Percentiles rank a stretch among this genome's conserved stretches.
phyloP scores from a whole-genome alignment of 192 early-diverging fungal genomes.

The Kickxella alabastrina region DNA sequence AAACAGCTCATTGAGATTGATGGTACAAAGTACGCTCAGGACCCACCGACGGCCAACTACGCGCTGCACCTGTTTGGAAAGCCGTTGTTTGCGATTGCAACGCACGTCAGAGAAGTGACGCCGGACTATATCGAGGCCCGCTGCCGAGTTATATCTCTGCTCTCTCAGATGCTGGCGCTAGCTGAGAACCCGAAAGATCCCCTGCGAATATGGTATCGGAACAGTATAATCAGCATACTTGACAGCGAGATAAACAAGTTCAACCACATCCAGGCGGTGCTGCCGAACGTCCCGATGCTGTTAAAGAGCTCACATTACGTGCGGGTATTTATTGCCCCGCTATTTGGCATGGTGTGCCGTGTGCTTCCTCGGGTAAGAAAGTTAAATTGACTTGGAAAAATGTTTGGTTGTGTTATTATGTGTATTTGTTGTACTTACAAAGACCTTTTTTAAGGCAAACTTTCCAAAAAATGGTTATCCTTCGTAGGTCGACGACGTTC shows the following conservation, averaged over 20 bases:
- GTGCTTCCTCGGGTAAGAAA: constrained; percentile 40
- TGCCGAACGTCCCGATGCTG: constrained; percentile 20
- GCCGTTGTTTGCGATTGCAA: constrained; percentile 21
- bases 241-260: constrained; percentile 11
- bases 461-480: not conserved
- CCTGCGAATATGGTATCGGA: constrained; percentile 8
- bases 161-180: constrained; percentile 18
- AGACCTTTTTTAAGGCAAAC: too few species aligned
- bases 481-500: not conserved
- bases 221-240: constrained; percentile 19
- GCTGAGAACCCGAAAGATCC: constrained; percentile 16
- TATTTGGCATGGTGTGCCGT: constrained; percentile 23
- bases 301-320: constrained; percentile 26
- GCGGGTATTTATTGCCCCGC: constrained; percentile 35
- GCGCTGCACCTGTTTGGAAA: constrained; percentile 22
- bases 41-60: constrained; percentile 41
- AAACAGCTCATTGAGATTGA: constrained; percentile 15
- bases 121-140: not conserved
- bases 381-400: too few species aligned
- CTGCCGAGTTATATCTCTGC: constrained; percentile 5
- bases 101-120: constrained; percentile 8
- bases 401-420: too few species aligned
- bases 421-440: too few species aligned
- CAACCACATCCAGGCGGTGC: constrained; percentile 19
- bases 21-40: constrained; percentile 20